phyloP scores from a whole-genome alignment of 257 asterid genomes.

The Solanum neorickii region DNA sequence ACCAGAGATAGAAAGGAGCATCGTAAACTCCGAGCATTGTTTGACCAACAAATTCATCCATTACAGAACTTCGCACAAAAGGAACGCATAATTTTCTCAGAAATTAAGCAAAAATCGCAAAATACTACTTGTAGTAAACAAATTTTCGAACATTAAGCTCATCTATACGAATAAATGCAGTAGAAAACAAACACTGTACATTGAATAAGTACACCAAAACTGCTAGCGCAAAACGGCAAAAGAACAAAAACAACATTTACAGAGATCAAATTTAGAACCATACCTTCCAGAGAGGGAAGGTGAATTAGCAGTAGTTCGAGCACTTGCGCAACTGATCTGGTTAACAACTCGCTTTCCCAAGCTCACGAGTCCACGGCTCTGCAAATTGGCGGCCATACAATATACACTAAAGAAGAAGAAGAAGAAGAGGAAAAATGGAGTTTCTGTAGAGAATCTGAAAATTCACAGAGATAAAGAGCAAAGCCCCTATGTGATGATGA shows the following conservation, averaged over 20 bases:
- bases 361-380: conserved; percentile 27
- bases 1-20: background rate
- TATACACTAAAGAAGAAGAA: background rate
- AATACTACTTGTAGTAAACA: background rate
- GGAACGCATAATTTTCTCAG: background rate
- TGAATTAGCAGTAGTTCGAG: background rate
- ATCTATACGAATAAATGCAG: background rate
- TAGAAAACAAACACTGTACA: background rate
- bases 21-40: background rate
- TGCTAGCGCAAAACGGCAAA: background rate
- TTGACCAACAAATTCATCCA: background rate
- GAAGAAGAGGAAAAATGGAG: background rate
- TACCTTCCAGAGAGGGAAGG: conserved; percentile 25
- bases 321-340: conserved; percentile 18
- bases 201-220: background rate
- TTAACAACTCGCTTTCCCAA: conserved; percentile 34
- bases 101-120: background rate
- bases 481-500: background rate
- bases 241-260: background rate
- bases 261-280: background rate
- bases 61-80: background rate
- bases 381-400: conserved; percentile 65
- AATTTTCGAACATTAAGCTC: background rate
- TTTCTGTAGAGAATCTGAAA: background rate
- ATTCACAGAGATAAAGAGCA: conserved; percentile 1